Base-by-base conservation (phyloP, 805 yeast genomes). In the Suhomyces sp. region DNA sequence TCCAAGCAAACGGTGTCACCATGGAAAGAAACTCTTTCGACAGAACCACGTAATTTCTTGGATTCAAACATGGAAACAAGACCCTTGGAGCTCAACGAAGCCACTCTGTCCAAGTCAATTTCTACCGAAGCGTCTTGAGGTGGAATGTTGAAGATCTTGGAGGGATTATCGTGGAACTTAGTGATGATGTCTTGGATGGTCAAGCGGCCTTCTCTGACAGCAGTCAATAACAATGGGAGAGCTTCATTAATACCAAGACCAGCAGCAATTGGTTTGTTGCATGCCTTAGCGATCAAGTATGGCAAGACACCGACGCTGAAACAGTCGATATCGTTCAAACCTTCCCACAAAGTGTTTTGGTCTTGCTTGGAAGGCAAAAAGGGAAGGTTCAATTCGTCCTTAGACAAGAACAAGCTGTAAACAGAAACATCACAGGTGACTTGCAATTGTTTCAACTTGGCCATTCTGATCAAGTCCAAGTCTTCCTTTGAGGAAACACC, bases 351-450 rank as follows among this genome's bases (percentile, higher is more conserved):
- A 48, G 86, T 87, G 21, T 77, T 79, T 73, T 89, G 96, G 65
- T 89, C 97, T 58, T 81, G 87, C 65, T 79, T 78, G 19, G 93
- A 79, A 57, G 97, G 97, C 68, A 91, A 77, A 77, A 85, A 85
- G 21, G 71, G 64, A 59, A 90, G 86, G 59, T 83, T 83, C 62
- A 85, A 85, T 48, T 85, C 88, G 37, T 83, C 83, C 66, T 82
- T 87, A 44, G 89, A 79, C 56, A 88, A 74, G 75, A 90, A 91
- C 65, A 92, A 76, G 4, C 96, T 76, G 65, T 83, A 86, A 46
- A 93, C 84, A 20, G 91, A 76, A 56, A 89, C 96, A 69, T 93
- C 98, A 71, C 96, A 88, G 19, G 97, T 90, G 37, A 93, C 96
- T 58, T 79, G 79, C 62, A 89, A 77, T 44, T 86, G 84, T 77